Evolutionary conservation across 306 rosid species (phyloP), one percentile per base, ranked within the genome.

Genomic region (Dryas octopetala): DNA sequence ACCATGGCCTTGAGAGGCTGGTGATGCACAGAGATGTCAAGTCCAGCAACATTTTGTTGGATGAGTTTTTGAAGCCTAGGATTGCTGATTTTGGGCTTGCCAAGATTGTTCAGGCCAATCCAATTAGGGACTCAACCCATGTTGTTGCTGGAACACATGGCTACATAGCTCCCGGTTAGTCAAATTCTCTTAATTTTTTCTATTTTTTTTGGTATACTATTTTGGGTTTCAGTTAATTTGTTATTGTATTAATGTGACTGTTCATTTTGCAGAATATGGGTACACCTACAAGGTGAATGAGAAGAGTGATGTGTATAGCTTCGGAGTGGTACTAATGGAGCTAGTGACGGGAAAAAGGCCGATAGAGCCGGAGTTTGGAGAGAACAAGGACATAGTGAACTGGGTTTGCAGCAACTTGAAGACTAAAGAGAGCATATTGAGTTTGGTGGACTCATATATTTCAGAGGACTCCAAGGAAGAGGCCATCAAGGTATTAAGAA

Each of bases 1-100:
- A 96, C 73, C 99, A 92, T 64, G 91, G 98, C 1, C 84, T 88
- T 23, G 92, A 89, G 73, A 87, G 86, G 61, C 96, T 90, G 0
- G 96, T 96, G 17, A 86, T 96, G 53, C 99, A 96, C 54, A 77
- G 99, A 38, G 99, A 96, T 46, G 99, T 96, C 1, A 96, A 96
- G 71, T 90, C 99, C 0, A 96, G 99, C 62, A 96, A 96, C 76
- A 96, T 96, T 66, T 83, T 96, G 80, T 74, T 96, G 77, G 99
- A 96, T 71, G 93, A 90, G 81, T 89, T 80, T 45, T 73, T 96
- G 85, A 96, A 92, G 83, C 99, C 99, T 2, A 88, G 88, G 65
- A 96, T 96, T 19, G 93, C 99, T 0, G 99, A 96, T 79, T 96
- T 96, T 15, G 99, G 99, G 0, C 84, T 96, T 6, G 97, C 99